Base-by-base conservation (phyloP, 495 filamentous ascomycete species). In the Trichoderma reesei region DNA sequence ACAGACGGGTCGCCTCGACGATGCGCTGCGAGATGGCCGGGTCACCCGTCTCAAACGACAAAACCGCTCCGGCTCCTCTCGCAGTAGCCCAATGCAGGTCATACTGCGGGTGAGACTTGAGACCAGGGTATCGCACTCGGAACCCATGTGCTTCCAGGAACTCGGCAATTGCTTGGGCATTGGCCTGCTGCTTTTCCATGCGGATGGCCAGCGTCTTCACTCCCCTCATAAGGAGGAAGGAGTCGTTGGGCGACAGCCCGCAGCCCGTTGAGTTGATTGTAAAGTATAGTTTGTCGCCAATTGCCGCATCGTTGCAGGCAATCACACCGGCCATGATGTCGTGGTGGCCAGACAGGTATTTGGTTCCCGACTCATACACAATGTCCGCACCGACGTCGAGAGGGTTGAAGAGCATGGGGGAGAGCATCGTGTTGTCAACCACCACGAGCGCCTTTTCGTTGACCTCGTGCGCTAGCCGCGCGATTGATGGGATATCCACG, bases 381-480 rank as follows among this genome's bases (percentile, higher is more conserved):
- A 98, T 90, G 71, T 98, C 94, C 3, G 94, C 92, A 41, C 95
- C 94, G 26, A 98, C 80, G 46, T 96, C 92, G 5, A 98, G 84
- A 10, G 94, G 94, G 75, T 94, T 97, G 66, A 85, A 86, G 16
- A 98, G 86, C 72, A 95, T 85, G 10, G 94, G 94, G 0, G 91
- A 96, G 68, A 98, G 88, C 94, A 98, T 98, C 59, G 94, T 97
- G 79, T 98, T 98, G 76, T 98, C 94, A 36, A 97, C 93, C 8
- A 88, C 83, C 14, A 98, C 91, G 41, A 97, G 75, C n/a, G 87
- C 87, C 66, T 81, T 84, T n/a, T 86, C 80, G 72, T 93, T 96
- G 8, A 83, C 86, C 62, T 85, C 85, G 75, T 98, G 93, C 3
- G 88, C 84, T 26, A 85, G 76, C 16, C 82, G 74, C 8, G 92